Base-by-base conservation (phyloP, 495 filamentous ascomycete species). In the Opeltia flavorubescens region DNA sequence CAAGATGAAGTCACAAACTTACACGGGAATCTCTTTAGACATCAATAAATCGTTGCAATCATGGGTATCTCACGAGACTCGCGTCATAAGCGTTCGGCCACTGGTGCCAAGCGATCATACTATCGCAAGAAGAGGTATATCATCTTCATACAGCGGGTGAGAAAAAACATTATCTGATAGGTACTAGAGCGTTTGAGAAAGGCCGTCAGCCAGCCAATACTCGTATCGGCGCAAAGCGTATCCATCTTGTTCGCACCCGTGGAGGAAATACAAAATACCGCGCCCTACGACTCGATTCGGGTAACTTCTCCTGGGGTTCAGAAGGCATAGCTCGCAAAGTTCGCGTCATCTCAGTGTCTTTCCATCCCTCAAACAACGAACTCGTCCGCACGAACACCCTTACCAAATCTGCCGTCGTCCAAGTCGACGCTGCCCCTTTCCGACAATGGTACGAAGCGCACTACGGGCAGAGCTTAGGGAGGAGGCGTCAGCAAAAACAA, bases 41-140 rank as follows among this genome's bases (percentile, higher is more conserved):
- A 72, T 75, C 69, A 68, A 62, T 62, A 62, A 76, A 63, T 58
- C 64, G 70, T 64, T 71, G 78, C 76, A 76, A 83, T 76, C 69
- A 96, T 96, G 89, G 89, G 89, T 96, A 95, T 96, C 72, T 94
- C 89, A 72, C 84, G 89, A 69, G 89, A 95, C 72, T 94, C 86
- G 62, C 86, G 89, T 74, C 89, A 96, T 80, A 96, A 96, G 83
- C 88, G 89, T 74, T 84, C 84, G 69, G 86, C 86, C 67, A 87
- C 89, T 61, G 89, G 89, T 75, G 89, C 89, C 58, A 95, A 95
- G 83, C 80, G 89, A 62, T 77, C 89, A 71, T 79, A 75, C 76
- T 94, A 93, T 74, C 85, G 86, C 69, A 82, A 82, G 74, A 82
- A 82, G 77, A 79, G 78, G 78, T 82, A 81, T 69, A 70, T 62